Evolutionary conservation across 2,329 filamentous ascomycete genomes (phyloP), one percentile per base, ranked within the genome.

Genomic region (Nigrospora sphaerica): DNA sequence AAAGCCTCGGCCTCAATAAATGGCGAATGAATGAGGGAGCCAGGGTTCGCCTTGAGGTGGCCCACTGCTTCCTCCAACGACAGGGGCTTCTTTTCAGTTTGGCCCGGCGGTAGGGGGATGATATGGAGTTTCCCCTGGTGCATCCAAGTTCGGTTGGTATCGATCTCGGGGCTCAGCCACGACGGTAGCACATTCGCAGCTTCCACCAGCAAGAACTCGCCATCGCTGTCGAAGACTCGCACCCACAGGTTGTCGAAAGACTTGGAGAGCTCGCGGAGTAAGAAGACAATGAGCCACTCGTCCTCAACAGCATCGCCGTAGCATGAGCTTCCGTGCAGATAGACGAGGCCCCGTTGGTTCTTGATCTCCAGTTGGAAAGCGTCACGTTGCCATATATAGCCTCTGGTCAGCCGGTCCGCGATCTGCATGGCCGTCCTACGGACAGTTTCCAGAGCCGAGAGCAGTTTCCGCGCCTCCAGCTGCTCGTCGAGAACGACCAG

Each of bases 301-400:
- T 98, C 93, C 59, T 95, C 92, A 4, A 97, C 83, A 0, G 90
- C 93, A 65, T 98, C 95, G 10, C 92, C 91, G 58, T 90, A 97
- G 62, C 92, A 87, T 1, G 89, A 93, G 44, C 75, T 73, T 17
- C 92, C 92, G 52, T 81, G 78, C 6, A 98, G 75, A 52, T 83
- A 82, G n/a, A 72, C 60, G 10, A 80, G 60, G 1, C 74, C 81
- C 57, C 72, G 65, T 18, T 72, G 69, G 45, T 67, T 85, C 66
- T 73, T 85, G 57, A 73, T 73, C 16, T 85, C 78, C 6, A 95
- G 68, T n/a, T 74, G 76, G 52, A 98, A 91, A 0, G 74, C 69
- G 45, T 95, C 90, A 12, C 90, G 81, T 63, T 98, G 93, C 93
- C 93, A 98, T 51, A 98, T 95, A 57, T 96, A 95, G 50, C 88